phyloP scores from a whole-genome alignment of 495 filamentous ascomycete genomes.

The Penicillium coffeae region DNA sequence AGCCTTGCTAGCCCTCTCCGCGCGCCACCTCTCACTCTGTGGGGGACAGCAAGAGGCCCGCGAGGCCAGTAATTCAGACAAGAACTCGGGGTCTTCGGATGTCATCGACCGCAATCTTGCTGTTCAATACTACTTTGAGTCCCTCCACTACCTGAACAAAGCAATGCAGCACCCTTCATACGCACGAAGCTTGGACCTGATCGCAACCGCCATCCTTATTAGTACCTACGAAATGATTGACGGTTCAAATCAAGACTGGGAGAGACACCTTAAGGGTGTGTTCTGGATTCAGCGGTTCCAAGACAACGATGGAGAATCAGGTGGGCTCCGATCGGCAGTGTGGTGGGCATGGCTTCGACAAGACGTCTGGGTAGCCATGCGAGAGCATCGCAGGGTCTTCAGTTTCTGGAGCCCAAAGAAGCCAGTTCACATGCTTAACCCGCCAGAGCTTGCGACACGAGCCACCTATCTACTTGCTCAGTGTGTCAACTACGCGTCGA shows the following conservation, averaged over 20 bases:
- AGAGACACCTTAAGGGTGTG: slow-evolving; percentile 17
- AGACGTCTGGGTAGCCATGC: slow-evolving; percentile 22
- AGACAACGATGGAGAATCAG: slow-evolving; percentile 21
- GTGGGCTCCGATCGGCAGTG: slow-evolving; percentile 15
- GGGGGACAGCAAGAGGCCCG: background rate
- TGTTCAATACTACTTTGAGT: slow-evolving; percentile 21
- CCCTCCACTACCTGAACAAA: slow-evolving; percentile 18
- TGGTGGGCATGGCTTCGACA: slow-evolving; percentile 24
- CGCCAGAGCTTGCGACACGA: slow-evolving; percentile 15
- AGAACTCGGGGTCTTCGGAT: no score
- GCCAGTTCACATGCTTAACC: background rate
- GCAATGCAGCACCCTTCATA: slow-evolving; percentile 18
- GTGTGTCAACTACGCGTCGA: slow-evolving; percentile 19
- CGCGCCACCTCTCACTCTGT: slow-evolving; percentile 16
- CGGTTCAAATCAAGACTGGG: slow-evolving; percentile 21
- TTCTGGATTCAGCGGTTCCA: slow-evolving; percentile 24
- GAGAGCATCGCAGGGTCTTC: slow-evolving; percentile 11
- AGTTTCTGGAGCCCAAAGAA: slow-evolving; percentile 18
- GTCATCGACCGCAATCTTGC: slow-evolving; percentile 15
- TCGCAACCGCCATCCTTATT: slow-evolving; percentile 19
- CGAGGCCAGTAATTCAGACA: no score
- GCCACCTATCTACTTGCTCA: slow-evolving; percentile 12
- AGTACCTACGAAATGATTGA: slow-evolving; percentile 25
- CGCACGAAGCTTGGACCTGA: slow-evolving; percentile 14
- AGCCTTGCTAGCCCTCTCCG: slow-evolving; percentile 23